A percentile compares a stretch with the other conserved stretches of the same genome.
phyloP scores from a whole-genome alignment of 2,329 filamentous ascomycete genomes.

The Pseudonectria buxi region DNA sequence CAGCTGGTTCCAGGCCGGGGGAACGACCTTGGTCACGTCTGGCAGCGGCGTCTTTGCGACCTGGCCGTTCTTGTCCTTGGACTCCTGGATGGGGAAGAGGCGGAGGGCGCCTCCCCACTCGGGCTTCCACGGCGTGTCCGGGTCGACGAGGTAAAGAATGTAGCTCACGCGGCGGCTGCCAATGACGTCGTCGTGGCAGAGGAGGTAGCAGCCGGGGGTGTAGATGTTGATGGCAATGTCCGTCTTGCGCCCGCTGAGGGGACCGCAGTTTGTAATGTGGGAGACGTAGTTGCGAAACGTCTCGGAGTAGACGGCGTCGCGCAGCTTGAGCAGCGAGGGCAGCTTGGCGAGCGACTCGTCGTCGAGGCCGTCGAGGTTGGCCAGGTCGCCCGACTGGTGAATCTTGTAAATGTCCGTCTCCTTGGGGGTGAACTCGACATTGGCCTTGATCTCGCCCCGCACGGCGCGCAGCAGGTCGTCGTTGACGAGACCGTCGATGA shows the following conservation, averaged over 20 bases:
- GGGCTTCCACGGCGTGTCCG: conserved; percentile 81
- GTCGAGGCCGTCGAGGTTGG: conserved; percentile 91
- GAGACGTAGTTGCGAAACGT: conserved; percentile 86
- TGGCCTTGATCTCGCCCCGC: conserved; percentile 78
- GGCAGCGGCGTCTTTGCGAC: conserved; percentile 74
- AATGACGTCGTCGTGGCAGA: conserved; percentile 98
- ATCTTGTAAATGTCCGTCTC: conserved; percentile 99
- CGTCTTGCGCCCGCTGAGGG: conserved; percentile 86
- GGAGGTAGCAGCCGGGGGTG: conserved; percentile 86
- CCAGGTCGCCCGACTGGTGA: conserved; percentile 94
- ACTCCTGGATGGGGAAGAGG: conserved; percentile 66
- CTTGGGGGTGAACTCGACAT: conserved; percentile 94
- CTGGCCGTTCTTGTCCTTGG: conserved; percentile 57
- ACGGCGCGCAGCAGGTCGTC: conserved; percentile 77
- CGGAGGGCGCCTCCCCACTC: conserved; percentile 91
- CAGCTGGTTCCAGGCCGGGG: conserved; percentile 93
- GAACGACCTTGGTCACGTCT: conserved; percentile 74
- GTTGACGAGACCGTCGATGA: conserved; percentile 76
- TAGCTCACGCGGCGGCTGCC: conserved; percentile 94
- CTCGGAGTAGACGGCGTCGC: conserved; percentile 88
- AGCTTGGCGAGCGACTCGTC: conserved; percentile 78
- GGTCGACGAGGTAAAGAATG: conserved; percentile 91
- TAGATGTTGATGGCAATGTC: conserved; percentile 99
- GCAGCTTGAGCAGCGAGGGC: conserved; percentile 83
- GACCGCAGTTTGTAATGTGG: conserved; percentile 75